phyloP scores from a whole-genome alignment of 345 rosid genomes.

The Citrus sp. region DNA sequence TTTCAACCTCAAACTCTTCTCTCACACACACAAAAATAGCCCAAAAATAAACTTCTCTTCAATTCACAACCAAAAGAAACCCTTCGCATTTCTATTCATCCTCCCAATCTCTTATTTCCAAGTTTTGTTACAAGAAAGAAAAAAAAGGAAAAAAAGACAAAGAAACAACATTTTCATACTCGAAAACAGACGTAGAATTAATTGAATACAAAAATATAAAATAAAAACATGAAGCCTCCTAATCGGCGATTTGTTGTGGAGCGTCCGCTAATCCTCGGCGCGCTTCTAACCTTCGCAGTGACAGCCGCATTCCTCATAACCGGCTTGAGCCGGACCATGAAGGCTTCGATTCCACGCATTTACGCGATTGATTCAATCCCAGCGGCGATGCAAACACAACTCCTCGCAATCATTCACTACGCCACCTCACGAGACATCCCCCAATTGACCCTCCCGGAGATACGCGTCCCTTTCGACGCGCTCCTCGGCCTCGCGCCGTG shows the following conservation, averaged over 20 bases:
- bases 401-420: constrained; percentile 52
- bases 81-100: too few relatives aligned
- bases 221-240: not conserved
- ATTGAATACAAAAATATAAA: too few relatives aligned
- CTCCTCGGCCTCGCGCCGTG: constrained; percentile 40
- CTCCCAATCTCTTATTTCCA: too few relatives aligned
- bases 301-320: constrained; percentile 4
- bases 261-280: constrained; percentile 13
- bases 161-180: too few relatives aligned
- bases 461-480: constrained; percentile 37
- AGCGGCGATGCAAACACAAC: constrained; percentile 37
- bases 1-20: too few relatives aligned
- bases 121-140: too few relatives aligned
- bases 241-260: not conserved
- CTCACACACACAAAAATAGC: too few relatives aligned
- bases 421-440: constrained; percentile 47
- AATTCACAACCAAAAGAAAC: too few relatives aligned
- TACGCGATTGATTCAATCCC: not conserved
- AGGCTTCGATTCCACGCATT: constrained; percentile 7
- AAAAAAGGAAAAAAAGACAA: too few relatives aligned
- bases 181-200: too few relatives aligned
- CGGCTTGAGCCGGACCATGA: constrained; percentile 15
- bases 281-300: not conserved
- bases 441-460: constrained; percentile 37
- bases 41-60: too few relatives aligned